phyloP scores from a whole-genome alignment of 805 yeast species.

The Ogataea philodendri region DNA sequence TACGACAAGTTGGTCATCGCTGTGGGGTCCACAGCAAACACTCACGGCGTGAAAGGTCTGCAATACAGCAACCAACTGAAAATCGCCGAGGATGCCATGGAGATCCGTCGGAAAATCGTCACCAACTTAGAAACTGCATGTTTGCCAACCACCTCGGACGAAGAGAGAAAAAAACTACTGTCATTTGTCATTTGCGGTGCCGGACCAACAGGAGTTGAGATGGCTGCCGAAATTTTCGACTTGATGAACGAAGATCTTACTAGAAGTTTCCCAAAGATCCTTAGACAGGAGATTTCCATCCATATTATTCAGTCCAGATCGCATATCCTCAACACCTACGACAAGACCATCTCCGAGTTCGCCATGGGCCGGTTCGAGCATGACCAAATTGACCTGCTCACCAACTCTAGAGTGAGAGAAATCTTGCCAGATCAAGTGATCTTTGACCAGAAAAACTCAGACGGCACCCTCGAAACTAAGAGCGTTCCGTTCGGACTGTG shows the following conservation, averaged over 20 bases:
- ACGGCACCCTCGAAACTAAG: slow-evolving; percentile 41
- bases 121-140: slow-evolving; percentile 59
- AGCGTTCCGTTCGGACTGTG: slow-evolving; percentile 66
- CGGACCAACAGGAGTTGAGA: slow-evolving; percentile 74
- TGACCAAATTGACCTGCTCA: slow-evolving; percentile 60
- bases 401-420: slow-evolving; percentile 61
- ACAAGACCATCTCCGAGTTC: slow-evolving; percentile 60
- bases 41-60: slow-evolving; percentile 71
- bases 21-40: slow-evolving; percentile 65
- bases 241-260: slow-evolving; percentile 62
- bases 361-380: slow-evolving; percentile 62
- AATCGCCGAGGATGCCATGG: slow-evolving; percentile 64
- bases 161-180: slow-evolving; percentile 57
- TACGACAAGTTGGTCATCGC: slow-evolving; percentile 68
- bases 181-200: slow-evolving; percentile 72
- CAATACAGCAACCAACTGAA: slow-evolving; percentile 60
- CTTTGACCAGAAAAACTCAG: slow-evolving; percentile 48
- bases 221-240: slow-evolving; percentile 71
- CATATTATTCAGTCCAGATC: slow-evolving; percentile 69
- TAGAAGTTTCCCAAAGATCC: slow-evolving; percentile 53
- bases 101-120: slow-evolving; percentile 53
- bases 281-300: slow-evolving; percentile 62
- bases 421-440: slow-evolving; percentile 56
- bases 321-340: slow-evolving; percentile 66
- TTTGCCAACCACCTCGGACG: slow-evolving; percentile 61